phyloP scores from a whole-genome alignment of 345 rosid species.

The Acer yangbiense region DNA sequence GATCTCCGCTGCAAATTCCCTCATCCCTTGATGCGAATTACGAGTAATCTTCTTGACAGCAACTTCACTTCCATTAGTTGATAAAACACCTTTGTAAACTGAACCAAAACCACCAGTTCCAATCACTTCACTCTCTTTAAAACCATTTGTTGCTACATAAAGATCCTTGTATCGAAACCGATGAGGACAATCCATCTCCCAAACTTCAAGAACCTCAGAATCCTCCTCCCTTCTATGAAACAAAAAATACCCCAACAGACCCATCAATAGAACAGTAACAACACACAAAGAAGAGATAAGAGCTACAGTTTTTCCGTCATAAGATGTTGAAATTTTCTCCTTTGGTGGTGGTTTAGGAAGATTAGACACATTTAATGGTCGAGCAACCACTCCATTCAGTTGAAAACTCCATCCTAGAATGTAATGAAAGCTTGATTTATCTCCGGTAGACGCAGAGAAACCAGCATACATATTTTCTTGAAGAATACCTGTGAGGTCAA shows the following conservation, averaged over 20 bases:
- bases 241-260: slow-evolving; percentile 28
- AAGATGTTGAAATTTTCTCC: slow-evolving; percentile 20
- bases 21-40: slow-evolving; percentile 66
- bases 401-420: slow-evolving; percentile 82
- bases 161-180: slow-evolving; percentile 63
- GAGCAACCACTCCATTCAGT: slow-evolving; percentile 34
- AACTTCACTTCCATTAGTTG: slow-evolving; percentile 36
- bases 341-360: slow-evolving; percentile 52
- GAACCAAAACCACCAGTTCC: slow-evolving; percentile 76
- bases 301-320: slow-evolving; percentile 26
- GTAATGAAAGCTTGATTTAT: slow-evolving; percentile 59
- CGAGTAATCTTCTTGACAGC: slow-evolving; percentile 71
- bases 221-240: slow-evolving; percentile 7
- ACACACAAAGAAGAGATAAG: slow-evolving; percentile 42
- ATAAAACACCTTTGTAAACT: slow-evolving; percentile 63
- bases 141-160: slow-evolving; percentile 58
- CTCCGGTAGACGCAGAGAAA: slow-evolving; percentile 77
- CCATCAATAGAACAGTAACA: slow-evolving; percentile 32
- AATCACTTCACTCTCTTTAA: slow-evolving; percentile 57
- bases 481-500: slow-evolving; percentile 23
- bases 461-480: slow-evolving; percentile 56
- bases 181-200: slow-evolving; percentile 81
- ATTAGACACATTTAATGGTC: slow-evolving; percentile 32
- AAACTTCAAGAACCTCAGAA: slow-evolving; percentile 52
- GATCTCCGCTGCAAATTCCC: slow-evolving; percentile 79